Evolutionary conservation across 139 green algal genomes (phyloP).

Genomic region (Tetradesmus obliquus): DNA sequence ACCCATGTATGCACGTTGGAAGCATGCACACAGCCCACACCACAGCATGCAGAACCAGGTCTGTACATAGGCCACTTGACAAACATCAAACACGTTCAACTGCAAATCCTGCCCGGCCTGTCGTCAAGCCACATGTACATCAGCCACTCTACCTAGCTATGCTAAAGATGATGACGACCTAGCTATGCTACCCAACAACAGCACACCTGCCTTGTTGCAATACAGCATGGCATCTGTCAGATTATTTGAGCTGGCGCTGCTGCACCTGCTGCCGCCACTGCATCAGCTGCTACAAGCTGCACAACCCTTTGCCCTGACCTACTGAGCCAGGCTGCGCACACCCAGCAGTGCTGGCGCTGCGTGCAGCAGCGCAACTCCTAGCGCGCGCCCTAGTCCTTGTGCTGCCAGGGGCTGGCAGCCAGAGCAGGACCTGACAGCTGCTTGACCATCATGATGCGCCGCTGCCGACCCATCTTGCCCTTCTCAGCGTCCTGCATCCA

Average conservation of each 20-base stretch:
- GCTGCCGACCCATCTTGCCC: conserved; percentile 13
- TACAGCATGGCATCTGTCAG: not conserved
- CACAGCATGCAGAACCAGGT: too few species aligned
- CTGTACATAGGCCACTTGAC: too few species aligned
- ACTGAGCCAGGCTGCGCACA: not conserved
- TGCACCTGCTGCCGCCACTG: not conserved
- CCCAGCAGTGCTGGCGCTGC: not conserved
- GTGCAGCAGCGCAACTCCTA: not conserved
- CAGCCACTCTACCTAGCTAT: too few species aligned
- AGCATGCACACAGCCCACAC: too few species aligned
- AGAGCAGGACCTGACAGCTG: conserved; percentile 21
- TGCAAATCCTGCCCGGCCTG: too few species aligned
- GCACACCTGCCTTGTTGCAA: not conserved
- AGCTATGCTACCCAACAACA: not conserved
- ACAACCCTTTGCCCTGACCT: too few species aligned
- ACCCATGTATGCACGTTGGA: too few species aligned
- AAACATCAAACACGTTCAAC: too few species aligned
- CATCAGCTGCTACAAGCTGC: not conserved
- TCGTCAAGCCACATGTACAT: too few species aligned
- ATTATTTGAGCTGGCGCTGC: not conserved
- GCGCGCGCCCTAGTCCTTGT: not conserved
- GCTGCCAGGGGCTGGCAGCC: not conserved
- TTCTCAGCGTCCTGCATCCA: conserved; percentile 43
- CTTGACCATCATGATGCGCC: conserved; percentile 41
- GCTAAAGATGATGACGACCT: not conserved